phyloP scores from a whole-genome alignment of 2,329 filamentous ascomycete genomes.

The Alternaria brassicae region DNA sequence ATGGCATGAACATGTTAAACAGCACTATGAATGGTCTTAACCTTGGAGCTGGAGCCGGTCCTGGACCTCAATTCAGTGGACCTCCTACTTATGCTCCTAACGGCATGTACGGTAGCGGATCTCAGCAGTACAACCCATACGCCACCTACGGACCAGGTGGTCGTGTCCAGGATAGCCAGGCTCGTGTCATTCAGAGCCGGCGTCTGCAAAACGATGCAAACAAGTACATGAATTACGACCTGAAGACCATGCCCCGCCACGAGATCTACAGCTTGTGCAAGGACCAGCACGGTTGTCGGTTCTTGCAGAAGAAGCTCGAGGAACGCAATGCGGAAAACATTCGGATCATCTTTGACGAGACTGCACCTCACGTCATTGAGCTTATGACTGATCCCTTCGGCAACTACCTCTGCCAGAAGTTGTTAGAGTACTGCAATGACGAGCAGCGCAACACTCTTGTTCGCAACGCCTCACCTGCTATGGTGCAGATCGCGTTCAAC shows the following conservation, averaged over 20 bases:
- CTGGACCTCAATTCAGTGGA: slow-evolving; percentile 51
- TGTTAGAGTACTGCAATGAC: slow-evolving; percentile 93
- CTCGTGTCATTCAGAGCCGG: slow-evolving; percentile 76
- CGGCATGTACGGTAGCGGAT: slow-evolving; percentile 32
- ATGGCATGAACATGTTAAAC: slow-evolving; percentile 68
- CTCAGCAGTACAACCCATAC: slow-evolving; percentile 40
- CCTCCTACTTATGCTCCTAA: slow-evolving; percentile 33
- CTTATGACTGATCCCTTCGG: slow-evolving; percentile 98
- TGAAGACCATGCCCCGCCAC: slow-evolving; percentile 76
- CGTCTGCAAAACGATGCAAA: slow-evolving; percentile 73
- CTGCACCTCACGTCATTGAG: slow-evolving; percentile 91
- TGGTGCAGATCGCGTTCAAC: slow-evolving; percentile 93
- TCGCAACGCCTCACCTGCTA: slow-evolving; percentile 83
- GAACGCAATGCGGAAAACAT: slow-evolving; percentile 83
- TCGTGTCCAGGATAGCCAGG: slow-evolving; percentile 75
- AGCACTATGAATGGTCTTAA: slow-evolving; percentile 72
- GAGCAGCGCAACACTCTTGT: slow-evolving; percentile 94
- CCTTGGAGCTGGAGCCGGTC: slow-evolving; percentile 23
- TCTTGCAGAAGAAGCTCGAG: slow-evolving; percentile 95
- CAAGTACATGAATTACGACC: slow-evolving; percentile 81
- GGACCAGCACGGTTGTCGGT: slow-evolving; percentile 97
- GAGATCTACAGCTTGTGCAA: slow-evolving; percentile 93
- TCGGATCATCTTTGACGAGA: slow-evolving; percentile 93
- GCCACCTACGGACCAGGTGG: slow-evolving; percentile 50
- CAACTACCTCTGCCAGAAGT: slow-evolving; percentile 98